Conservation (phyloP, 139 green algal species). For the Chlorella sp. region DNA sequence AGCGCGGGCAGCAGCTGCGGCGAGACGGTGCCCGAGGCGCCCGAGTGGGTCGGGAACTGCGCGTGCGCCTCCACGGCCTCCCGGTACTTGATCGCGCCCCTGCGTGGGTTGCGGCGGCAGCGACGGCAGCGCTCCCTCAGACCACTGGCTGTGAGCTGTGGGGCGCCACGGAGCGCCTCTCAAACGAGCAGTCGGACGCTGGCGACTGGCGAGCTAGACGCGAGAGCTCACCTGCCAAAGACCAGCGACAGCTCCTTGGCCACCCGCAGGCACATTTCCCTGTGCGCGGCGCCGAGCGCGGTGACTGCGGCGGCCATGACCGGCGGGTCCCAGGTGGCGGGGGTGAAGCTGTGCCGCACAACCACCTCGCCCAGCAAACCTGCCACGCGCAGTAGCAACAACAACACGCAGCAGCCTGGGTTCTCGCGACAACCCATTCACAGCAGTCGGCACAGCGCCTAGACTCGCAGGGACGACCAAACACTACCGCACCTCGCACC, state of each 20-base stretch:
- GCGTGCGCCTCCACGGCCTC: background rate
- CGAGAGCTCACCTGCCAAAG: constrained; percentile 17
- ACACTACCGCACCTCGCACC: too few species aligned
- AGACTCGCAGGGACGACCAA: too few species aligned
- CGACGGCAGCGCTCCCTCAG: background rate
- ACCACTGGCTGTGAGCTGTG: background rate
- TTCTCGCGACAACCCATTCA: too few species aligned
- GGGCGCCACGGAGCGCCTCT: background rate
- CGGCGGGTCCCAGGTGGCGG: background rate
- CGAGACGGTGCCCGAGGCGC: constrained; percentile 12
- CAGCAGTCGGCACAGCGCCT: too few species aligned
- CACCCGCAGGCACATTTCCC: constrained; percentile 27
- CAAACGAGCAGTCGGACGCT: too few species aligned
- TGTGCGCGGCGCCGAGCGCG: constrained; percentile 15
- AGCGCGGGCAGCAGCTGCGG: constrained; percentile 23
- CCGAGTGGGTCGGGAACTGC: background rate
- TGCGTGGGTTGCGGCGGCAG: background rate
- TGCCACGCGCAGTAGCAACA: too few species aligned
- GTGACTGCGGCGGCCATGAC: constrained; percentile 9
- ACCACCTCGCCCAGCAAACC: constrained; percentile 11
- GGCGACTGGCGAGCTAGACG: too few species aligned
- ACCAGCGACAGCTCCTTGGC: constrained; percentile 22
- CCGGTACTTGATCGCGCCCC: background rate
- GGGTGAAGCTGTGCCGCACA: constrained; percentile 15
- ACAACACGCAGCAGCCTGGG: too few species aligned